Conservation (phyloP, 2,329 filamentous ascomycete genomes). For the Cordyceps militaris region DNA sequence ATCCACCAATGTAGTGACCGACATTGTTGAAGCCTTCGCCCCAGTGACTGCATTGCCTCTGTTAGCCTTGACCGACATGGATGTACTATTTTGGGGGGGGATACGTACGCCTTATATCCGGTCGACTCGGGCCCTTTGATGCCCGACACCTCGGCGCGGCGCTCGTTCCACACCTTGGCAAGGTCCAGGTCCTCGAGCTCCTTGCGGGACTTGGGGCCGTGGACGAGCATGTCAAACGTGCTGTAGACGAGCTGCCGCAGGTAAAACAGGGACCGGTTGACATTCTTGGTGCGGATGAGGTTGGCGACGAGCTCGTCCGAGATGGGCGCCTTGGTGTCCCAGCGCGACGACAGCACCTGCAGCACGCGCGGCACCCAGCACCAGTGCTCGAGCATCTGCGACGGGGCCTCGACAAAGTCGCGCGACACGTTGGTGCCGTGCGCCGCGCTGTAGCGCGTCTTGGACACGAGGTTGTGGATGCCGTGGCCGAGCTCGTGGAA, state of each 20-base stretch:
- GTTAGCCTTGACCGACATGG: background rate
- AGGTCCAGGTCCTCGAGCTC: conserved; percentile 59
- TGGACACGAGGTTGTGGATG: conserved; percentile 30
- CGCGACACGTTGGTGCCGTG: conserved; percentile 27
- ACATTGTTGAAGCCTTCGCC: conserved; percentile 74
- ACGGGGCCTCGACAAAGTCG: conserved; percentile 34
- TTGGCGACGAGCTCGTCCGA: conserved; percentile 41
- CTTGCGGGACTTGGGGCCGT: conserved; percentile 60
- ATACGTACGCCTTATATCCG: conserved; percentile 46
- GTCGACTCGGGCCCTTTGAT: conserved; percentile 66
- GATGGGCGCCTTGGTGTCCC: conserved; percentile 30
- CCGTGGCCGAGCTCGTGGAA: conserved; percentile 51
- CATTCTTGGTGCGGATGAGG: conserved; percentile 42
- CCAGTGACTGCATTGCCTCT: conserved; percentile 47
- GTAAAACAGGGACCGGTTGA: conserved; percentile 43
- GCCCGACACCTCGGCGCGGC: conserved; percentile 64
- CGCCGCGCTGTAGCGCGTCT: conserved; percentile 27
- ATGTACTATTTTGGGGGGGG: background rate
- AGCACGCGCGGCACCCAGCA: conserved; percentile 29
- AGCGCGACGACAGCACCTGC: conserved; percentile 42
- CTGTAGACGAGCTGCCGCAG: conserved; percentile 20
- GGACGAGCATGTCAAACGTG: conserved; percentile 70
- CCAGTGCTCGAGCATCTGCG: conserved; percentile 35
- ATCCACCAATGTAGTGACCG: conserved; percentile 75
- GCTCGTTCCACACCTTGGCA: conserved; percentile 61